Evolutionary conservation across 768 basidiomycete species (phyloP), one percentile per base, ranked within the genome.

Genomic region (Holtermannia corniformis): DNA sequence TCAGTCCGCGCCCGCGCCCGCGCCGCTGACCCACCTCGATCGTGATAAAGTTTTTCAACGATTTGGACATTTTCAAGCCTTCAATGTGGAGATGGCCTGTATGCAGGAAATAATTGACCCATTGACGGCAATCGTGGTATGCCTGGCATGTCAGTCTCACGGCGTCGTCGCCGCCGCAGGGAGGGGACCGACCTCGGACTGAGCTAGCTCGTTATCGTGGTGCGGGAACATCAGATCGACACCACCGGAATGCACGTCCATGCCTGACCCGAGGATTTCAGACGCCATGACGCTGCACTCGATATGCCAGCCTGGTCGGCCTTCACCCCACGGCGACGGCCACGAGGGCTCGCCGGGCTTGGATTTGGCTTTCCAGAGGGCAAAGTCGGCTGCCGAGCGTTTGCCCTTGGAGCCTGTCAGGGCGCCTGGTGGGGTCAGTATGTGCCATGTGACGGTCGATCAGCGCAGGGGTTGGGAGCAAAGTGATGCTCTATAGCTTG

Each of bases 21-120:
- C 20, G 3, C 41, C 2, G 28, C 50, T 44, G 11, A 54, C 73
- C 50, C 42, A 73, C 74, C 40, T 72, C 71, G 52, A 99, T 95
- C 5, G 95, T 96, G 63, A 97, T 95, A 70, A 97, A 99, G 68
- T 99, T 99, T 73, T 99, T 99, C 57, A 99, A 75, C 10, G 89
- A 92, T 75, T 99, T 99, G 76, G 87, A 91, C 95, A 99, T 99
- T 74, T 99, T 99, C 54, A 95, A 76, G 7, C 95, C 95, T 70
- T 95, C 90, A 61, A 99, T 97, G 71, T 97, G 92, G 27, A 99
- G 76, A 76, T 99, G 95, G 11, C 95, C 95, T 0, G 93, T 97
- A 73, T 99, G 95, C 46, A 97, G 76, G 76, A 99, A 99, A 72
- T 97, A 99, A 69, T 95, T 96, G 61, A 97, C 92, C 95, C 95